These are phyloP conservation scores for Heterobasidion occidentale DNA, from an alignment of 1,284 basidiomycete genomes.

Conservation along the genomic window DNA sequence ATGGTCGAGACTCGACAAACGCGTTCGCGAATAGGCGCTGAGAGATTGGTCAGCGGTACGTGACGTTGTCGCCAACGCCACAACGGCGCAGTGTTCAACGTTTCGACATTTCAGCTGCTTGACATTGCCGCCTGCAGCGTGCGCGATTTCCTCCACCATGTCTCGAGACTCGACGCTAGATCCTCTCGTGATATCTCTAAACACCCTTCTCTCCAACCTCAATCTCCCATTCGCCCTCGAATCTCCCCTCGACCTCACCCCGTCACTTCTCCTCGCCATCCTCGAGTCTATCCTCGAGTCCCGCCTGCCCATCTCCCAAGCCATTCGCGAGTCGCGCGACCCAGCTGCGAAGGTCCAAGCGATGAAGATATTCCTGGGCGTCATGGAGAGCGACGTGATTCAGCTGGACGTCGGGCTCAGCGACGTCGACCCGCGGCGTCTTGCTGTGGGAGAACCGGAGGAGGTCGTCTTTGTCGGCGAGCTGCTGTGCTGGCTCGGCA, in stretches of 20 bases:
- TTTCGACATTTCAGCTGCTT: no score
- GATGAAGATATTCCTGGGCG: constrained; percentile 74
- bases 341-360: constrained; percentile 37
- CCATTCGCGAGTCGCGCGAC: constrained; percentile 32
- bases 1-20: no score
- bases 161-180: background rate
- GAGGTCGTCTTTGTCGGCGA: constrained; percentile 58
- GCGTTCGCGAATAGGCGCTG: no score
- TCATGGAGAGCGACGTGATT: constrained; percentile 63
- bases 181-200: constrained; percentile 24
- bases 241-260: constrained; percentile 62
- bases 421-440: constrained; percentile 50
- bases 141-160: background rate
- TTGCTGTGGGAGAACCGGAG: constrained; percentile 53
- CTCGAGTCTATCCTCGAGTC: constrained; percentile 48
- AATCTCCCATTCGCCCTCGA: constrained; percentile 44
- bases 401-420: constrained; percentile 50
- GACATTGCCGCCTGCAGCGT: no score
- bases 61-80: no score
- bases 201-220: constrained; percentile 41
- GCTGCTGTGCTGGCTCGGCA: constrained; percentile 58
- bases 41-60: no score
- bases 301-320: constrained; percentile 36
- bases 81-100: no score
- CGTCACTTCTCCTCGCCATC: constrained; percentile 57